Percentiles rank a stretch among this genome's conserved stretches.
Evolutionary conservation across 441 rosid genomes (phyloP).

Genomic region (Geranium incanum): DNA sequence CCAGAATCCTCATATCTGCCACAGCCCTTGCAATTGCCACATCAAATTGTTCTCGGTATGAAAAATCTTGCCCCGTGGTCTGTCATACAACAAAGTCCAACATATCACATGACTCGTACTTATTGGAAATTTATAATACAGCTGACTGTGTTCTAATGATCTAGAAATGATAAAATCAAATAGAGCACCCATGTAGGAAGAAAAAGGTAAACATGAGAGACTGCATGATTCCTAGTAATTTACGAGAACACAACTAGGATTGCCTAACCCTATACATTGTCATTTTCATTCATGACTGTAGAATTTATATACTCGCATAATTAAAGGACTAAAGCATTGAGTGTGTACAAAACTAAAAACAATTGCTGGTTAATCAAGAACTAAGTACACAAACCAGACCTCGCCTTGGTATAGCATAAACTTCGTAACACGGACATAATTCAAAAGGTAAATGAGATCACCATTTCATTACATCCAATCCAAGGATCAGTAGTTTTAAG

Average conservation of each 20-base stretch:
- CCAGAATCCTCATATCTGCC: slow-evolving; percentile 87
- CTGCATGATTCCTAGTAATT: background rate
- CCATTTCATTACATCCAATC: slow-evolving; percentile 3
- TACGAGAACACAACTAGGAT: background rate
- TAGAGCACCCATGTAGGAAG: background rate
- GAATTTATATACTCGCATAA: background rate
- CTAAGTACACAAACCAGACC: slow-evolving; percentile 1
- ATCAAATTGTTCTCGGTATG: slow-evolving; percentile 75
- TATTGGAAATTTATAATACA: background rate
- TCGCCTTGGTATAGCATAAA: background rate
- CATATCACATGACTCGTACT: background rate
- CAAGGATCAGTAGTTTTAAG: background rate
- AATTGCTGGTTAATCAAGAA: background rate
- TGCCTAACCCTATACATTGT: background rate
- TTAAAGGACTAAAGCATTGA: background rate
- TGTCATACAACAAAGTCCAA: slow-evolving; percentile 42
- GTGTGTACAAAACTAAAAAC: slow-evolving; percentile 7
- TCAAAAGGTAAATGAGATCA: background rate
- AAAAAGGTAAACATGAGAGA: slow-evolving; percentile 3
- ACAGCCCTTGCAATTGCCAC: slow-evolving; percentile 94
- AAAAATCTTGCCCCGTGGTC: slow-evolving; percentile 52
- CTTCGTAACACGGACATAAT: background rate
- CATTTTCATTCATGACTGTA: slow-evolving; percentile 3
- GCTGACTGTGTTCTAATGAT: background rate
- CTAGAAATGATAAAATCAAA: background rate